Conservation (phyloP, 106 monocot genomes). For the Dendrobium chrysotoxum region DNA sequence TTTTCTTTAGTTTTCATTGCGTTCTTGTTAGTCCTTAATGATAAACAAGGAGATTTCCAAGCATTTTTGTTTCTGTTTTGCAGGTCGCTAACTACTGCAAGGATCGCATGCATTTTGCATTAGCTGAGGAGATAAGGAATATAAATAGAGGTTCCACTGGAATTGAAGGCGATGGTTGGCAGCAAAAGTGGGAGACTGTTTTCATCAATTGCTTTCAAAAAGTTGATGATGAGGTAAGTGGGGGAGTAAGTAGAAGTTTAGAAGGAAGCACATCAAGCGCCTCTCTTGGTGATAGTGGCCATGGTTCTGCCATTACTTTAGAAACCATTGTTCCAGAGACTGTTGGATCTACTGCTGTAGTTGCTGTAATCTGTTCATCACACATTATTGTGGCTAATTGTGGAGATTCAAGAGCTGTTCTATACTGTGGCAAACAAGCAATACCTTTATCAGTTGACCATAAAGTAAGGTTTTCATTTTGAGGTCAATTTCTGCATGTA, state of each 20-base stretch:
- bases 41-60: neutral
- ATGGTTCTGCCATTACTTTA: slow-evolving; percentile 3
- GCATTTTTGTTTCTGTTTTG: neutral
- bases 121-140: slow-evolving; percentile 1
- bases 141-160: slow-evolving; percentile 3
- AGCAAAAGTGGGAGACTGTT: slow-evolving; percentile 46
- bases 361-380: slow-evolving; percentile 48
- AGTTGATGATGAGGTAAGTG: slow-evolving; percentile 61
- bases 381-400: slow-evolving; percentile 65
- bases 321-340: slow-evolving; percentile 64
- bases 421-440: slow-evolving; percentile 53
- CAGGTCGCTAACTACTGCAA: slow-evolving; percentile 11
- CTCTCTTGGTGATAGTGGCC: neutral
- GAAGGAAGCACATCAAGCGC: neutral
- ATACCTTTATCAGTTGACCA: slow-evolving; percentile 58
- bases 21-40: neutral
- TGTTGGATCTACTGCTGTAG: slow-evolving; percentile 70
- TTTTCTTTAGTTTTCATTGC: neutral
- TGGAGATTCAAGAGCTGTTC: slow-evolving; percentile 75
- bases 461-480: slow-evolving; percentile 23
- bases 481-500: neutral
- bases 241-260: slow-evolving; percentile 9
- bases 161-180: slow-evolving; percentile 19
- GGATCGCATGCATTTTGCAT: slow-evolving; percentile 5
- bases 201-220: slow-evolving; percentile 54